phyloP scores from a whole-genome alignment of 2,329 filamentous ascomycete species.

The Tolypocladium endophyticum region DNA sequence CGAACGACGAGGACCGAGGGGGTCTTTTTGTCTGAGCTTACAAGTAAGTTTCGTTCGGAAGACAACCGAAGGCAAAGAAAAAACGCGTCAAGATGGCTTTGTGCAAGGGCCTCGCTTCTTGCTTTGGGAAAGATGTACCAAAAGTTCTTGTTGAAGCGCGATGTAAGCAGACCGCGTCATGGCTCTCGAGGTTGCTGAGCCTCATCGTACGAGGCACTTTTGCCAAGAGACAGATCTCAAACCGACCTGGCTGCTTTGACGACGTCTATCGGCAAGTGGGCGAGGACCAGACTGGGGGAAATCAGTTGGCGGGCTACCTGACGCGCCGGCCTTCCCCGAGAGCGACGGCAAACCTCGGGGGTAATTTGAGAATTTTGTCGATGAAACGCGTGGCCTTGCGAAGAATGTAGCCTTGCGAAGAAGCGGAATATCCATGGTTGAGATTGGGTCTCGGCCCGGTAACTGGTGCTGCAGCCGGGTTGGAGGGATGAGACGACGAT shows the following conservation, averaged over 20 bases:
- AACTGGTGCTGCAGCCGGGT: not conserved
- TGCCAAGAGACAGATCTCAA: not conserved
- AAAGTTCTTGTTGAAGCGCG: not conserved
- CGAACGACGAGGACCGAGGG: too few relatives aligned
- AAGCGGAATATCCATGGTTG: not conserved
- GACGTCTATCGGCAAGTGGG: not conserved
- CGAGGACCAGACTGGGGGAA: not conserved
- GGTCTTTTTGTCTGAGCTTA: too few relatives aligned
- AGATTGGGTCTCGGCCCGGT: too few relatives aligned
- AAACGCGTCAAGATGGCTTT: not conserved
- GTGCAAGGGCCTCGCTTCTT: not conserved
- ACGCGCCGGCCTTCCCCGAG: not conserved
- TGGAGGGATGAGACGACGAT: not conserved
- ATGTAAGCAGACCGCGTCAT: not conserved
- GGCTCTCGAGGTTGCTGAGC: not conserved
- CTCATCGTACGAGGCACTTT: not conserved
- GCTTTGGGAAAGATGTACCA: not conserved
- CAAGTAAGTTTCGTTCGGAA: not conserved
- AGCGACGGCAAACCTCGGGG: not conserved
- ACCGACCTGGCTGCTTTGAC: not conserved
- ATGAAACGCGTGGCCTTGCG: not conserved
- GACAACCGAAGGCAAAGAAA: not conserved
- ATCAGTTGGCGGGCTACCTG: not conserved
- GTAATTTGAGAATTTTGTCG: not conserved
- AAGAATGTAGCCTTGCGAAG: not conserved